These are phyloP conservation scores for Nidularia pulvinata DNA, from an alignment of 768 basidiomycete species.

Conservation along the genomic window DNA sequence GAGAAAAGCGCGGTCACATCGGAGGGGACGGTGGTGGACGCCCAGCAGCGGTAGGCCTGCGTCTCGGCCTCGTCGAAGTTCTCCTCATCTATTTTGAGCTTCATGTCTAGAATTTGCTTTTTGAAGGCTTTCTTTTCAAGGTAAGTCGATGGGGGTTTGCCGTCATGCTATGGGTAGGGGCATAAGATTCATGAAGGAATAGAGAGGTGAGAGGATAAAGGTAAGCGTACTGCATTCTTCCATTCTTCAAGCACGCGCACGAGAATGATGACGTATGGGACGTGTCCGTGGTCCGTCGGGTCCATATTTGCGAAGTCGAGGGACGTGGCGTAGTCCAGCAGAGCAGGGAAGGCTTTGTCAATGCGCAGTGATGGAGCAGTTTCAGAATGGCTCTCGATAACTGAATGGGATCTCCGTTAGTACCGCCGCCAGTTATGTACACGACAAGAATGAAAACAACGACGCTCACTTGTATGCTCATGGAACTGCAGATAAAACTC, in stretches of 20 bases:
- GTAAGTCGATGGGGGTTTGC: constrained; percentile 52
- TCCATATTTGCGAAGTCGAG: constrained; percentile 83
- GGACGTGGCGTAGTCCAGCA: constrained; percentile 69
- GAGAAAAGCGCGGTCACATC: constrained; percentile 67
- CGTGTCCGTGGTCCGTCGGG: constrained; percentile 84
- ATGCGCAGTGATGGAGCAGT: constrained; percentile 76
- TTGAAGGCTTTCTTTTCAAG: constrained; percentile 84
- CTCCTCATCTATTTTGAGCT: constrained; percentile 86
- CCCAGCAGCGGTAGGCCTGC: constrained; percentile 85
- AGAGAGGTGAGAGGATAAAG: not conserved
- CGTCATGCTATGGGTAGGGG: constrained; percentile 55
- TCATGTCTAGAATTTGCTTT: constrained; percentile 55
- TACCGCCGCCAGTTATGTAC: too few species aligned
- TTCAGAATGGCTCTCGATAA: constrained; percentile 89
- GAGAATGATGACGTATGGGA: constrained; percentile 90
- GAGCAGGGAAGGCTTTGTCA: constrained; percentile 84
- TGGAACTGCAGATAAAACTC: constrained; percentile 89
- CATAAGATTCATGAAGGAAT: not conserved
- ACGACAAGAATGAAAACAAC: not conserved
- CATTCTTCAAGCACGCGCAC: constrained; percentile 83
- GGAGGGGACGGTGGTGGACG: constrained; percentile 55
- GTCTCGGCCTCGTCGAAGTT: constrained; percentile 96
- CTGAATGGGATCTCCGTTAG: constrained; percentile 30
- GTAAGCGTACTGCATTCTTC: constrained; percentile 63
- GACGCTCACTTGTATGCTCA: constrained; percentile 75